Evolutionary conservation across 305 asterid genomes (phyloP).

Genomic region (Solanum aculeatissimum): DNA sequence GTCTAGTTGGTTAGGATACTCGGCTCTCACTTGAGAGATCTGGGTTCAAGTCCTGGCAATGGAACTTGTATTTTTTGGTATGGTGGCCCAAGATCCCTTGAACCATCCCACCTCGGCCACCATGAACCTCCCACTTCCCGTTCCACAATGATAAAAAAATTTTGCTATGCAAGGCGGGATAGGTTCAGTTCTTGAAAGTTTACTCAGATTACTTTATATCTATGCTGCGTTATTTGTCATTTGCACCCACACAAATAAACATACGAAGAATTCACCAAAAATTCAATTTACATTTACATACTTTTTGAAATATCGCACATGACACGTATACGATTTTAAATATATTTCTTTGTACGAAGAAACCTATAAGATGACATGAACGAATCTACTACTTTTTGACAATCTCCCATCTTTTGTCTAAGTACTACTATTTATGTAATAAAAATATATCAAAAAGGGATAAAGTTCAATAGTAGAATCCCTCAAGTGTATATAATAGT

Average conservation of each 20-base stretch:
- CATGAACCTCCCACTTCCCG: not conserved
- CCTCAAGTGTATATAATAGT: not conserved
- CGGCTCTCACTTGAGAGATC: slow-evolving; percentile 42
- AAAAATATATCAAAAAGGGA: not conserved
- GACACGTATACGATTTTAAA: not conserved
- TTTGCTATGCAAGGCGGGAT: not conserved
- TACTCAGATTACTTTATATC: too few species aligned
- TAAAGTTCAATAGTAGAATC: not conserved
- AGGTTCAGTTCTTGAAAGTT: too few species aligned
- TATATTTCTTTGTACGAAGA: not conserved
- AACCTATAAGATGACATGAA: not conserved
- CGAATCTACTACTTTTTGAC: not conserved
- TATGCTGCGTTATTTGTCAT: too few species aligned
- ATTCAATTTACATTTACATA: not conserved
- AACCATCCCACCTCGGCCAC: not conserved
- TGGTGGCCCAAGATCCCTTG: too few species aligned
- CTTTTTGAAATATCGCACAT: not conserved
- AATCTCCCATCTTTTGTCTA: not conserved
- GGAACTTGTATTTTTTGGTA: not conserved
- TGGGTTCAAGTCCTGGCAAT: slow-evolving; percentile 36
- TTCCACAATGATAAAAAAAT: not conserved
- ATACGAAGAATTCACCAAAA: not conserved
- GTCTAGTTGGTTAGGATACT: slow-evolving; percentile 41
- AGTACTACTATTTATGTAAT: not conserved
- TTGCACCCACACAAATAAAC: too few species aligned